These are phyloP conservation scores for Debaryomycetaceae sp. DNA, from an alignment of 1,139 yeast species.

Conservation along the genomic window DNA sequence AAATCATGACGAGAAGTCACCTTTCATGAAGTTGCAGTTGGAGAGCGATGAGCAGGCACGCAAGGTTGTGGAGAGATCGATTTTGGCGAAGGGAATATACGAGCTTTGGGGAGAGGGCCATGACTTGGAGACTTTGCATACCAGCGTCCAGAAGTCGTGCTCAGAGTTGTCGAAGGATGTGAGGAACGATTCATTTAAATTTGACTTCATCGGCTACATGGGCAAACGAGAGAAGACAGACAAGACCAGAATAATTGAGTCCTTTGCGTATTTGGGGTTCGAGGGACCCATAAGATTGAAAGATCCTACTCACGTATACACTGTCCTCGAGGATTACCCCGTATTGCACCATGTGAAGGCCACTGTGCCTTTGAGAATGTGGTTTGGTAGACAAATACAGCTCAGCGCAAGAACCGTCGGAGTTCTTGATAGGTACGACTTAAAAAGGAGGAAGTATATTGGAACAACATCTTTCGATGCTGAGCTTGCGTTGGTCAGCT, in stretches of 20 bases:
- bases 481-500: constrained; percentile 74
- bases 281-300: constrained; percentile 79
- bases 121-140: constrained; percentile 55
- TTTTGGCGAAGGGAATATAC: constrained; percentile 72
- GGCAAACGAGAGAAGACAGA: constrained; percentile 57
- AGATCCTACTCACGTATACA: constrained; percentile 67
- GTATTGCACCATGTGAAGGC: constrained; percentile 51
- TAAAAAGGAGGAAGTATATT: constrained; percentile 78
- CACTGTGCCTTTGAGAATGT: constrained; percentile 51
- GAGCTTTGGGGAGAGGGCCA: constrained; percentile 81
- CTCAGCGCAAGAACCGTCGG: constrained; percentile 59
- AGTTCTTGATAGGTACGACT: constrained; percentile 72
- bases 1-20: constrained; percentile 55
- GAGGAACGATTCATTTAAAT: constrained; percentile 60
- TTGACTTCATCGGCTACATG: constrained; percentile 73
- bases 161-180: constrained; percentile 28
- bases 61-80: constrained; percentile 60
- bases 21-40: constrained; percentile 68
- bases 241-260: constrained; percentile 64
- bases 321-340: constrained; percentile 71
- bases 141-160: constrained; percentile 37
- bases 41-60: constrained; percentile 65
- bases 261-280: constrained; percentile 66
- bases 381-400: constrained; percentile 75
- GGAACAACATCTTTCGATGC: constrained; percentile 98